Base-by-base conservation (phyloP, 202 grass and related monocot species). In the Musa balbisiana region DNA sequence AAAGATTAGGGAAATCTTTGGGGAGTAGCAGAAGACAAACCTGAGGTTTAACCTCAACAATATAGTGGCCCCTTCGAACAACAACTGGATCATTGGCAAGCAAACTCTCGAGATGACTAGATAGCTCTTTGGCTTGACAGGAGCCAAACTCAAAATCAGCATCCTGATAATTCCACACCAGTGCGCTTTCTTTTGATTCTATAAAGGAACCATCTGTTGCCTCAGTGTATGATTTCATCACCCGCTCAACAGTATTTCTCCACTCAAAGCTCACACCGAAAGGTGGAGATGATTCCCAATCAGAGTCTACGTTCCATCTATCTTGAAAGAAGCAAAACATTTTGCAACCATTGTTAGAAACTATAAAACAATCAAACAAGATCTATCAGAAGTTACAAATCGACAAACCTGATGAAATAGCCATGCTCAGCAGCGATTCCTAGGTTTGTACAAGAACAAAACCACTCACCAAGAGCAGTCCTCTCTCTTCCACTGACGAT, bases 1-100 rank as follows among this genome's bases (percentile, higher is more conserved):
- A 43, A 43, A 6, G 33, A 43, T 43, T 43, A 43, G 33, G 4
- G 33, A 43, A 43, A 43, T 43, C 33, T 43, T 43, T 43, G 4
- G 33, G 33, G 33, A 8, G 33, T 43, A 43, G 33, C 33, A 43
- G 33, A 43, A 72, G 49, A 72, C 19, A 53, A 53, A 72, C 69
- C 69, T 72, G 69, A 53, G 69, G 69, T 53, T 54, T 72, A 72
- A 72, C 69, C 51, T 72, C 69, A 51, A 72, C 69, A 25, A 72
- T 53, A 21, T 54, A 20, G 11, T 72, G n/a, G 51, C 69, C 69
- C 14, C 69, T 72, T 53, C 15, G 49, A 53, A 72, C 69, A 15
- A 72, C n/a, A 12, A 54, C 69, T 51, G 69, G 69, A 51, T 52
- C 20, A 54, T 72, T 53, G 11, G 33, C 51, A 8, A 72, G 69